phyloP scores from a whole-genome alignment of 1,284 basidiomycete species.

The Entoloma clypeatum region DNA sequence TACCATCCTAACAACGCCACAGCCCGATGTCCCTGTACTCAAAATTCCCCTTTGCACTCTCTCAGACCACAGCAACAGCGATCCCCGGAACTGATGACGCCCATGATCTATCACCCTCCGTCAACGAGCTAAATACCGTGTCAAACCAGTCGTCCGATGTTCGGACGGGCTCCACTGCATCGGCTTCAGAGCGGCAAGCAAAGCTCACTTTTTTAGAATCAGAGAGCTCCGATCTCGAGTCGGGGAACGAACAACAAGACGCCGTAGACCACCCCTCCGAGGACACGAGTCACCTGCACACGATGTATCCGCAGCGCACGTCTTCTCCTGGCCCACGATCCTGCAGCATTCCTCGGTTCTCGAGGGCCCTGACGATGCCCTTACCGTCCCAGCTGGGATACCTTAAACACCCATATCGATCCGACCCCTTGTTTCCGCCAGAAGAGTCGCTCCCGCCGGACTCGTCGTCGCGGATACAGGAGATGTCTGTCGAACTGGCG shows the following conservation, averaged over 20 bases:
- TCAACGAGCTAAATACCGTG: slow-evolving; percentile 32
- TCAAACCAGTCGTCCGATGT: slow-evolving; percentile 29
- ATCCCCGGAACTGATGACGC: neutral
- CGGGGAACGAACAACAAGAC: slow-evolving; percentile 22
- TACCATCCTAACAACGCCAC: neutral
- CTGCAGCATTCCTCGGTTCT: slow-evolving; percentile 44
- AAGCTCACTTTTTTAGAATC: slow-evolving; percentile 22
- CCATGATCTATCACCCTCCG: slow-evolving; percentile 23
- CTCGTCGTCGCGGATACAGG: slow-evolving; percentile 44
- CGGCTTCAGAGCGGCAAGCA: slow-evolving; percentile 20
- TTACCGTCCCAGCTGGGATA: slow-evolving; percentile 64
- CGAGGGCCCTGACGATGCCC: slow-evolving; percentile 70
- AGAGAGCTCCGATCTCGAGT: slow-evolving; percentile 22
- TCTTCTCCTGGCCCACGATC: slow-evolving; percentile 19
- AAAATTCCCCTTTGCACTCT: neutral
- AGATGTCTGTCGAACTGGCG: slow-evolving; percentile 77
- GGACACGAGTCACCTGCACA: slow-evolving; percentile 6
- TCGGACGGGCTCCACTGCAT: slow-evolving; percentile 18
- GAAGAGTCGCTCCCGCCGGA: slow-evolving; percentile 19
- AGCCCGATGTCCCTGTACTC: neutral
- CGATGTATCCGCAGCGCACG: slow-evolving; percentile 1
- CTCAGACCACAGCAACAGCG: neutral
- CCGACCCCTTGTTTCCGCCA: slow-evolving; percentile 13
- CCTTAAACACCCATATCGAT: slow-evolving; percentile 60
- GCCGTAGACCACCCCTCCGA: too few species aligned